Conservation (phyloP, 139 green algal species). For the Chlamydomonas schloesseri region DNA sequence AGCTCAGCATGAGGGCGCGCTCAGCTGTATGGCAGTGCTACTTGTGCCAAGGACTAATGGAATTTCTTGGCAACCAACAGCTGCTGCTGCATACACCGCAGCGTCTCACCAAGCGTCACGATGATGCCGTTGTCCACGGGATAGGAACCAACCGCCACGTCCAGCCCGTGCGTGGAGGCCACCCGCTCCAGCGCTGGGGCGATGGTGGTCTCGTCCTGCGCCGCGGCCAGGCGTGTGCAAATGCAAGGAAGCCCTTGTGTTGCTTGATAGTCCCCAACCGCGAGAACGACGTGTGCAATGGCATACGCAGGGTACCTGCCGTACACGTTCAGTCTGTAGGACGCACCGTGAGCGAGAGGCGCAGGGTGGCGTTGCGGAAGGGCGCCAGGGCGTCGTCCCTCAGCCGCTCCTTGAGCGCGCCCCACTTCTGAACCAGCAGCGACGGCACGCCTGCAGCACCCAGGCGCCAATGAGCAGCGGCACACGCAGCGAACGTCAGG, state of each 20-base stretch:
- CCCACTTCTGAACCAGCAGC: slow-evolving; percentile 82
- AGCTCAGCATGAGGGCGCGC: too few species aligned
- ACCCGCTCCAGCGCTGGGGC: slow-evolving; percentile 68
- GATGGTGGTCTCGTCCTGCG: slow-evolving; percentile 68
- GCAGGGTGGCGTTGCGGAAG: slow-evolving; percentile 71
- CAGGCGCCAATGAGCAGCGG: too few species aligned
- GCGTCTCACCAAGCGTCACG: slow-evolving; percentile 7
- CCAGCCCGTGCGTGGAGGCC: slow-evolving; percentile 46
- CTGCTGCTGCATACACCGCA: neutral
- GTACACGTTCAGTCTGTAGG: too few species aligned
- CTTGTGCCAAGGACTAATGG: too few species aligned
- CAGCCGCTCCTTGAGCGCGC: slow-evolving; percentile 64
- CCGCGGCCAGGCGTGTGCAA: slow-evolving; percentile 41
- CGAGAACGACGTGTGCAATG: too few species aligned
- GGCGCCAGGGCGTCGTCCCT: slow-evolving; percentile 56
- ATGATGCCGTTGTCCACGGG: slow-evolving; percentile 59
- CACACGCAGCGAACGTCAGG: too few species aligned
- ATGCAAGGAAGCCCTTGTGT: too few species aligned
- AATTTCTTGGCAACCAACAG: too few species aligned
- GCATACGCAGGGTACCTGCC: too few species aligned
- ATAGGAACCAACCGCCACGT: slow-evolving; percentile 77
- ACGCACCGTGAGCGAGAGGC: slow-evolving; percentile 45
- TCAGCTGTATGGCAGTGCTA: too few species aligned
- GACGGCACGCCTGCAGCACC: slow-evolving; percentile 73
- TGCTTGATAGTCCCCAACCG: too few species aligned